Evolutionary conservation across 2,329 filamentous ascomycete species (phyloP).

Genomic region (Cladorrhinum sp.): DNA sequence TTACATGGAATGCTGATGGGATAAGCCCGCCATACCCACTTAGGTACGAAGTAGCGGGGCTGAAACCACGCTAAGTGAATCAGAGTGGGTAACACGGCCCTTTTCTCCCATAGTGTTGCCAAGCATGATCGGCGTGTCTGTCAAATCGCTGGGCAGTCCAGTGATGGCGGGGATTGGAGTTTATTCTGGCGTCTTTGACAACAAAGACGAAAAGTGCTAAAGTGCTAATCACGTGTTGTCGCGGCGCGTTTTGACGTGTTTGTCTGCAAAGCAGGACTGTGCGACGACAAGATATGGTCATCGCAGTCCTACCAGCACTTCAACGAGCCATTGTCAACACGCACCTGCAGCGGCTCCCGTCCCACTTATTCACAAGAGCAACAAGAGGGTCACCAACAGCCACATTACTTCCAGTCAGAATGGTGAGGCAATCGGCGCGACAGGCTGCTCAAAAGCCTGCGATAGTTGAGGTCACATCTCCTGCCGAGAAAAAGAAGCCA

Average conservation of each 20-base stretch:
- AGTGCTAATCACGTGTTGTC: constrained; percentile 14
- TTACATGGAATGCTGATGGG: background rate
- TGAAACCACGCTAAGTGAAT: constrained; percentile 9
- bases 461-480: background rate
- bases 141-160: background rate
- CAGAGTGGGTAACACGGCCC: background rate
- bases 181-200: background rate
- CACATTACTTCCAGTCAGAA: constrained; percentile 2
- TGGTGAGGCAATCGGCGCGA: constrained; percentile 19
- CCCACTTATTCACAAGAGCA: background rate
- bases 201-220: background rate
- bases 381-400: background rate
- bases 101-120: background rate
- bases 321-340: background rate
- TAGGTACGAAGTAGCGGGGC: background rate
- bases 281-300: background rate
- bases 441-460: constrained; percentile 12
- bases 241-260: constrained; percentile 15
- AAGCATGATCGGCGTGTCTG: constrained; percentile 1
- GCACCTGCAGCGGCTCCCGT: background rate
- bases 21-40: background rate
- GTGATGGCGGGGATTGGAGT: background rate
- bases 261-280: background rate
- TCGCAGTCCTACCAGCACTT: background rate
- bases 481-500: constrained; percentile 23